Evolutionary conservation across 192 early-diverging fungal species (phyloP), one percentile per base, ranked within the genome.

Genomic region (Lobulomyces angularis): DNA sequence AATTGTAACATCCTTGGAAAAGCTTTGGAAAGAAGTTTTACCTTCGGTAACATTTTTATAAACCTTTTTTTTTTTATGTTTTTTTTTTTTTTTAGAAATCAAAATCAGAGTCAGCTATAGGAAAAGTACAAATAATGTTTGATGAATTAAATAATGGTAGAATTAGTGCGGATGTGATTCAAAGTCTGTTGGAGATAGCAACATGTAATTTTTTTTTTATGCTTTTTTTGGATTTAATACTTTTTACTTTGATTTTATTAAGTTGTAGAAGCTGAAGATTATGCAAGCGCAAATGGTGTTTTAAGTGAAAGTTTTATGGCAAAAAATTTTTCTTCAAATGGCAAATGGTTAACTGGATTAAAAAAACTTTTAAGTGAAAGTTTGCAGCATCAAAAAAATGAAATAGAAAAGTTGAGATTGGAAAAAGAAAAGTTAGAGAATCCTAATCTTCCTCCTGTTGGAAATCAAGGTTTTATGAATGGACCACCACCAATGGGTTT

Each of bases 61-160:
- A 14, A 38, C 25, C 14, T 41, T 43, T 43, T 18, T 26, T 27
- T 14, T 20, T 12, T 12, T 11, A 30, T 14, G 12, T 54, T 54
- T 8, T 22, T 36, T 38, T 9, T 21, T 14, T 47, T 21, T 0
- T 32, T 18, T 14, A 24, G 37, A 46, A 83, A 63, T 74, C 81
- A n/a, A 62, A 63, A 17, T 74, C 84, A 48, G 80, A 79, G 46
- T 64, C 77, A 37, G 76, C 87, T 2, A 83, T 90, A 35, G 84
- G 83, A 53, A 65, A 81, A n/a, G 45, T 97, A 23, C 68, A 77
- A 23, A 57, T 61, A 4, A 48, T 97, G 33, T 87, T 86, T 58
- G 92, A 92, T 58, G 68, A 74, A 61, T 59, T 93, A 65, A 91
- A 92, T 55, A 79, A 80, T 51, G 77, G 72, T 20, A 75, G 80